These are phyloP conservation scores for Acacia pycnantha DNA, from an alignment of 331 rosid genomes.

Conservation along the genomic window DNA sequence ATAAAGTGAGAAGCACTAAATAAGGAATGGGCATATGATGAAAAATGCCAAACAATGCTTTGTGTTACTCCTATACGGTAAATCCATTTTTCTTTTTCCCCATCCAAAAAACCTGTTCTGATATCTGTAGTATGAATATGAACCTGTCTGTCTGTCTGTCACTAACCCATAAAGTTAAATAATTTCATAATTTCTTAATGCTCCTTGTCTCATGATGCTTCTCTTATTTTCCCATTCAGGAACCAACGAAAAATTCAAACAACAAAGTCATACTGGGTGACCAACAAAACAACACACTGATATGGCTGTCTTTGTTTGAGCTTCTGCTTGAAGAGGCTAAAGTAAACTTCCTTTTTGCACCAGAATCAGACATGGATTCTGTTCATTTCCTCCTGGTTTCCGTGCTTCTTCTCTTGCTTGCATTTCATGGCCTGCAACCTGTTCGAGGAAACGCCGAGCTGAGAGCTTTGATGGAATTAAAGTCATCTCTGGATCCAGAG, in stretches of 20 bases:
- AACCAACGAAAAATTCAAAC: constrained; percentile 19
- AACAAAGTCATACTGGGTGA: constrained; percentile 11
- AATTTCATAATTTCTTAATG: constrained; percentile 21
- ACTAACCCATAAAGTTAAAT: constrained; percentile 31
- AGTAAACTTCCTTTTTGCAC: not conserved
- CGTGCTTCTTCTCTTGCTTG: constrained; percentile 27
- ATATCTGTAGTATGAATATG: constrained; percentile 37
- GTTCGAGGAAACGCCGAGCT: constrained; percentile 71
- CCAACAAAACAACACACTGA: constrained; percentile 3
- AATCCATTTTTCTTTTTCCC: not conserved
- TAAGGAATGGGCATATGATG: not conserved
- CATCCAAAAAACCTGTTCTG: constrained; percentile 39
- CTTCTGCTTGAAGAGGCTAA: constrained; percentile 14
- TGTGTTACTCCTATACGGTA: not conserved
- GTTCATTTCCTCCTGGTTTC: constrained; percentile 18
- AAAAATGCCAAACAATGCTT: not conserved
- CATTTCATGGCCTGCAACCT: constrained; percentile 6
- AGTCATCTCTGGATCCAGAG: constrained; percentile 77
- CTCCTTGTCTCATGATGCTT: constrained; percentile 15
- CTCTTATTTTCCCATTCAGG: constrained; percentile 3
- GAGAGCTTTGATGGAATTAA: constrained; percentile 70
- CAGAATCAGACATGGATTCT: constrained; percentile 39
- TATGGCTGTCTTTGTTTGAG: constrained; percentile 29
- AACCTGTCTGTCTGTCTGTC: constrained; percentile 36
- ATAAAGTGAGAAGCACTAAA: not conserved